A percentile compares a stretch with the other conserved stretches of the same genome.
These are phyloP conservation scores for Daldinia caldariorum DNA, from an alignment of 495 filamentous ascomycete species.

Conservation along the genomic window DNA sequence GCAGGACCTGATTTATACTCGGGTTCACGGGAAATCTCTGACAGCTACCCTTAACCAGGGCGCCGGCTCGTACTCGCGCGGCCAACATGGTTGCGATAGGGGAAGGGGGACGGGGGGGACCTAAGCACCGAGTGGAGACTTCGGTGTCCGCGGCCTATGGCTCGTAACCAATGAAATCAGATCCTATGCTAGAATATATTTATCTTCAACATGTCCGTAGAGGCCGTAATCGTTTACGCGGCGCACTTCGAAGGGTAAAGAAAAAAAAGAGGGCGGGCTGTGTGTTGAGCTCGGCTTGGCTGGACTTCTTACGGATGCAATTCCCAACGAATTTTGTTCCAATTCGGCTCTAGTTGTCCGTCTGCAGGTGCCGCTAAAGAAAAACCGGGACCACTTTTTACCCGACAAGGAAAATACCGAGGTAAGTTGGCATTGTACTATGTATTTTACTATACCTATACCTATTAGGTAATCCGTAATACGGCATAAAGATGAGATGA, in stretches of 20 bases:
- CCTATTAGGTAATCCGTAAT: slow-evolving; percentile 11
- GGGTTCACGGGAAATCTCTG: slow-evolving; percentile 26
- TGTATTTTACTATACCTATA: too few species aligned
- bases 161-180: slow-evolving; percentile 24
- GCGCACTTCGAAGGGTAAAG: not conserved
- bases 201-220: slow-evolving; percentile 13
- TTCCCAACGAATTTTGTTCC: slow-evolving; percentile 35
- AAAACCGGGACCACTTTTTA: slow-evolving; percentile 9
- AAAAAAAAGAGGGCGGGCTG: not conserved
- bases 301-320: slow-evolving; percentile 13
- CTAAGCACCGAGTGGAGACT: slow-evolving; percentile 20
- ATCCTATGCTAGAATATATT: slow-evolving; percentile 11
- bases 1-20: slow-evolving; percentile 35
- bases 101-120: not conserved
- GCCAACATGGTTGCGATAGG: slow-evolving; percentile 32
- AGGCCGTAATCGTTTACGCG: slow-evolving; percentile 4
- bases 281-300: slow-evolving; percentile 25
- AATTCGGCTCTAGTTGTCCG: slow-evolving; percentile 5
- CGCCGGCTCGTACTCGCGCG: slow-evolving; percentile 21
- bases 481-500: slow-evolving; percentile 1
- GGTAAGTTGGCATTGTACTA: slow-evolving; percentile 20
- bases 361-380: slow-evolving; percentile 14
- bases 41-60: slow-evolving; percentile 25
- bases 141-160: slow-evolving; percentile 12
- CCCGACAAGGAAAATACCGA: slow-evolving; percentile 20